Evolutionary conservation across 106 monocot species (phyloP).

Genomic region (Vanilla planifolia): DNA sequence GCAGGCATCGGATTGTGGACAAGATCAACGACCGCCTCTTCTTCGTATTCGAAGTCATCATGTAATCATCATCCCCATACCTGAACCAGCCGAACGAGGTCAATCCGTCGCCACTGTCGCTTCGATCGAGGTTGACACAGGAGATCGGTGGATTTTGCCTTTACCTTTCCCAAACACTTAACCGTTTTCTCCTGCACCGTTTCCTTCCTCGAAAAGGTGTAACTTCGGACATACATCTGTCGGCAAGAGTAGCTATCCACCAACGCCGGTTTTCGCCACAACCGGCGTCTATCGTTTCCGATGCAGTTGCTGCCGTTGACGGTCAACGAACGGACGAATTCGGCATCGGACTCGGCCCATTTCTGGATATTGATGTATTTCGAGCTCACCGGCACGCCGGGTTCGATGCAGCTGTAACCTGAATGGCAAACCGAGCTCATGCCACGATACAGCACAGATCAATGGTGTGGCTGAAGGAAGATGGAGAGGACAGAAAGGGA

Average conservation of each 20-base stretch:
- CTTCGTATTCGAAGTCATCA: not conserved
- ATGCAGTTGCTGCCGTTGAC: not conserved
- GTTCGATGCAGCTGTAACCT: not conserved
- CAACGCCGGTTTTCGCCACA: constrained; percentile 5
- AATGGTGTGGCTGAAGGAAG: not conserved
- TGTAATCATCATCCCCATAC: too few species aligned
- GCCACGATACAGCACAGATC: too few species aligned
- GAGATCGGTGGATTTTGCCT: constrained; percentile 6
- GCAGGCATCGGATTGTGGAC: not conserved
- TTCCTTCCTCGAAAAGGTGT: constrained; percentile 49
- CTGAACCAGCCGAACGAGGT: not conserved
- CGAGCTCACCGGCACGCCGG: constrained; percentile 1
- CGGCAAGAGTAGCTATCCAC: constrained; percentile 44
- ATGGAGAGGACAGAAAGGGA: not conserved
- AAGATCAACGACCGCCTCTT: not conserved
- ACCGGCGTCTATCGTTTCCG: too few species aligned
- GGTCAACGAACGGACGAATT: constrained; percentile 25
- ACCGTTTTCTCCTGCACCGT: constrained; percentile 35
- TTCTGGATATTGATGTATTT: constrained; percentile 12
- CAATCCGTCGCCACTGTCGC: too few species aligned
- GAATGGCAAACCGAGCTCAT: constrained; percentile 14
- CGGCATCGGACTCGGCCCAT: constrained; percentile 37
- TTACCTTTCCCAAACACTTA: constrained; percentile 28
- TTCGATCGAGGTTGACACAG: not conserved
- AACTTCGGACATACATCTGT: constrained; percentile 51